Conservation (phyloP, 768 basidiomycete genomes). For the Pleurotus citrinopileatus region DNA sequence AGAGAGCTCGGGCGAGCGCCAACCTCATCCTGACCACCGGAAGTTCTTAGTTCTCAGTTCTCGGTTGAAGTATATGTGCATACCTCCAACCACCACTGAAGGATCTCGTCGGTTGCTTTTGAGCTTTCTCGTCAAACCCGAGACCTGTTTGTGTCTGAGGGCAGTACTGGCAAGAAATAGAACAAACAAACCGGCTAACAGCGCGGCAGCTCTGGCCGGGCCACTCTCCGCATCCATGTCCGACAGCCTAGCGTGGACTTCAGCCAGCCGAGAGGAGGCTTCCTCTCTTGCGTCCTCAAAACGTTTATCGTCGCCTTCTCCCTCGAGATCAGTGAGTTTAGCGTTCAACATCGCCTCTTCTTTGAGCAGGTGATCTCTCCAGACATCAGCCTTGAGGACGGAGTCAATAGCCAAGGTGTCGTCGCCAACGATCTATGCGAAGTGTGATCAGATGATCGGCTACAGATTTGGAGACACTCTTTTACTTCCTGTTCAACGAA, state of each 20-base stretch:
- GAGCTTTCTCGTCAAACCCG: conserved; percentile 89
- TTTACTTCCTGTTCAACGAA: conserved; percentile 98
- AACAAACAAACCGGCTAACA: conserved; percentile 68
- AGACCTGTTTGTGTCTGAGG: conserved; percentile 62
- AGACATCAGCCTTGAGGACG: conserved; percentile 99
- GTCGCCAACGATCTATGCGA: conserved; percentile 79
- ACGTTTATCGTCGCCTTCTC: conserved; percentile 72
- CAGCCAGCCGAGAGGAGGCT: conserved; percentile 73
- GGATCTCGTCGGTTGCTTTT: conserved; percentile 74
- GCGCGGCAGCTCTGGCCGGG: conserved; percentile 86
- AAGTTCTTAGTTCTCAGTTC: too few species aligned
- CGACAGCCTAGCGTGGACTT: conserved; percentile 86
- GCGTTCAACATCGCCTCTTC: conserved; percentile 80
- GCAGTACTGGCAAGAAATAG: background rate
- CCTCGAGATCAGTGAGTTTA: conserved; percentile 68
- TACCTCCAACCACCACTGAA: conserved; percentile 97
- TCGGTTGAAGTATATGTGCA: too few species aligned
- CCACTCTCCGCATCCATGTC: conserved; percentile 99
- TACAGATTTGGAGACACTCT: too few species aligned
- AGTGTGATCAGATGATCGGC: background rate
- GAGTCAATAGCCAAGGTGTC: conserved; percentile 91
- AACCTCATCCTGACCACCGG: conserved; percentile 97
- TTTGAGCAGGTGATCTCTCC: conserved; percentile 88
- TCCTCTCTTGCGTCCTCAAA: conserved; percentile 88
- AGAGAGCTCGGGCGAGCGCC: conserved; percentile 91